phyloP scores from a whole-genome alignment of 2,329 filamentous ascomycete genomes.

The Colletotrichum noveboracense region DNA sequence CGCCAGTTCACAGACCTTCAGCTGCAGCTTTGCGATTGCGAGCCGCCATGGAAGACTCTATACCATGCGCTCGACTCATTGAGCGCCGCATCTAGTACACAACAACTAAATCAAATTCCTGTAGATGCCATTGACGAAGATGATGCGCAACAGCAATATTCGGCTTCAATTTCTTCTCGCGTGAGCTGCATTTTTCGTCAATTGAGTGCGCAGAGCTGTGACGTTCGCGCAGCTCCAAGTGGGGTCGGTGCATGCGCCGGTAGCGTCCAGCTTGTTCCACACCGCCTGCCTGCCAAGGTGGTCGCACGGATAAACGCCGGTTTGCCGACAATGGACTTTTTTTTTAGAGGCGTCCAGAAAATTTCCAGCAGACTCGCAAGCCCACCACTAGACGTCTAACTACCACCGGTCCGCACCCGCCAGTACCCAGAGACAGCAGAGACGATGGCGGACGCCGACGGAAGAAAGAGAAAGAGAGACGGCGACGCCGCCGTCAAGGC shows the following conservation, averaged over 20 bases:
- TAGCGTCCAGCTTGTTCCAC: not conserved
- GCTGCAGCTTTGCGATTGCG: not conserved
- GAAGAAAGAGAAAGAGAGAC: constrained; percentile 61
- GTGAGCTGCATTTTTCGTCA: not conserved
- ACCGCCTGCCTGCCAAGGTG: not conserved
- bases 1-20: not conserved
- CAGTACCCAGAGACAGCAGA: not conserved
- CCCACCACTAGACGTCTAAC: constrained; percentile 1
- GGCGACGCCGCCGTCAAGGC: constrained; percentile 44
- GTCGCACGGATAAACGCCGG: not conserved
- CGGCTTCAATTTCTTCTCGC: not conserved
- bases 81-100: not conserved
- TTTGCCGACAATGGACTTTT: constrained; percentile 8
- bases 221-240: not conserved
- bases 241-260: not conserved
- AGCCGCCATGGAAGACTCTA: too few species aligned
- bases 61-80: not conserved
- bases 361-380: constrained; percentile 12
- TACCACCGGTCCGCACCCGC: not conserved
- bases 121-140: not conserved
- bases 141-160: not conserved
- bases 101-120: not conserved
- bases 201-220: not conserved
- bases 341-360: constrained; percentile 18
- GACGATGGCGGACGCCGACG: constrained; percentile 44